These are phyloP conservation scores for Solanum paucissectum DNA, from an alignment of 257 asterid species.

Conservation along the genomic window DNA sequence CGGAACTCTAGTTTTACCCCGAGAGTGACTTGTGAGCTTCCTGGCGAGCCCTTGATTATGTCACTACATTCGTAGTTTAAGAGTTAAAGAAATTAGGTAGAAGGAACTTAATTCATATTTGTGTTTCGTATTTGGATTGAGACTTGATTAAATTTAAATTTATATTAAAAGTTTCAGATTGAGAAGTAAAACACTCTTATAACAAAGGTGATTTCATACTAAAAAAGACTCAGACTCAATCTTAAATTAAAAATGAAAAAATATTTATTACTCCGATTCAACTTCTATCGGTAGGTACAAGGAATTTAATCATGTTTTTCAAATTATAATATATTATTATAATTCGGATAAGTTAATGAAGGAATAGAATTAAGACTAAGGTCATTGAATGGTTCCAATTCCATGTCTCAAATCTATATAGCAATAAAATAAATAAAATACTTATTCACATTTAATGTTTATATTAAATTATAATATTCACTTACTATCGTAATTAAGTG, in stretches of 20 bases:
- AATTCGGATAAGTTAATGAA: background rate
- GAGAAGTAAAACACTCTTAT: rapidly evolving
- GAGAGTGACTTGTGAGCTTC: background rate
- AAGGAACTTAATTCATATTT: too few relatives aligned
- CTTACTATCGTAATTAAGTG: background rate
- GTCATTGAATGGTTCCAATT: background rate
- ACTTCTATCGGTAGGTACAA: background rate
- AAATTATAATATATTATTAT: too few relatives aligned
- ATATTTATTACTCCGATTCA: too few relatives aligned
- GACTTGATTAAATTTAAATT: too few relatives aligned
- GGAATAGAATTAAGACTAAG: background rate
- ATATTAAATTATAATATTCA: too few relatives aligned
- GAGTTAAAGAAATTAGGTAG: background rate
- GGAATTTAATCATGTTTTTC: background rate
- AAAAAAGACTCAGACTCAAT: too few relatives aligned
- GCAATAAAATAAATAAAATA: background rate
- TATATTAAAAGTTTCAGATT: rapidly evolving
- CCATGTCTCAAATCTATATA: background rate
- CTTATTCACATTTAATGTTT: background rate
- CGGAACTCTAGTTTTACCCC: background rate
- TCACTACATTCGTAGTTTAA: background rate
- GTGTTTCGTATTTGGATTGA: too few relatives aligned
- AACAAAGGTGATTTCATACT: too few relatives aligned
- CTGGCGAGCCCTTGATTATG: background rate
- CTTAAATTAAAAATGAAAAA: too few relatives aligned